phyloP scores from a whole-genome alignment of 257 asterid genomes.

The Petrea volubilis region DNA sequence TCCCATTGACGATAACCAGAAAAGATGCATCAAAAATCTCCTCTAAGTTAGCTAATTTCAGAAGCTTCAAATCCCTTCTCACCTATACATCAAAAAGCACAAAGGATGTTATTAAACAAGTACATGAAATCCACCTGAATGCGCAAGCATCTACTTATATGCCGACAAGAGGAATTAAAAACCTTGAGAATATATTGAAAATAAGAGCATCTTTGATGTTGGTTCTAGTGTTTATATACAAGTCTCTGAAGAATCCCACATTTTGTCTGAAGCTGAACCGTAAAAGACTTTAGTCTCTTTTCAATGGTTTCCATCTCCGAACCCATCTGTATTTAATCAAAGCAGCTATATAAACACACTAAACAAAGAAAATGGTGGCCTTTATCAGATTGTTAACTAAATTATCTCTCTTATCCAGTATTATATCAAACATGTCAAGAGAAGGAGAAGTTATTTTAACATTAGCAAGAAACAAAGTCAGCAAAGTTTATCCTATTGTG shows the following conservation, averaged over 20 bases:
- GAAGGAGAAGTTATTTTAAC: too few relatives aligned
- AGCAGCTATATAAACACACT: neutral
- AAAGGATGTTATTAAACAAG: too few relatives aligned
- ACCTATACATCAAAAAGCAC: constrained; percentile 22
- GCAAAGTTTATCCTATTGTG: too few relatives aligned
- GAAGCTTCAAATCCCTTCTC: constrained; percentile 81
- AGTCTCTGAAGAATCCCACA: constrained; percentile 74
- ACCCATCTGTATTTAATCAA: constrained; percentile 39
- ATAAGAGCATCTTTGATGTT: constrained; percentile 74
- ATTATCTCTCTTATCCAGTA: neutral
- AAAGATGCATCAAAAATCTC: constrained; percentile 68
- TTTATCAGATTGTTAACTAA: neutral
- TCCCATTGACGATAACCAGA: constrained; percentile 67
- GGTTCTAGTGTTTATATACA: constrained; percentile 88
- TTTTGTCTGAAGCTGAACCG: constrained; percentile 68
- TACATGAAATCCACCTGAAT: too few relatives aligned
- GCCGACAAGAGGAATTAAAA: too few relatives aligned
- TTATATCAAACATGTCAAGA: too few relatives aligned
- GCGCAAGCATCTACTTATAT: too few relatives aligned
- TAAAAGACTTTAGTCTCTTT: constrained; percentile 65
- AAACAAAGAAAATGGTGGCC: neutral
- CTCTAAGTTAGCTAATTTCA: constrained; percentile 64
- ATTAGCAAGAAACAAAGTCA: too few relatives aligned
- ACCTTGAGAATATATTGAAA: constrained; percentile 79
- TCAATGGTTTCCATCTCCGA: constrained; percentile 56